Base-by-base conservation (phyloP, 2,329 filamentous ascomycete species). In the Amauroascus niger region DNA sequence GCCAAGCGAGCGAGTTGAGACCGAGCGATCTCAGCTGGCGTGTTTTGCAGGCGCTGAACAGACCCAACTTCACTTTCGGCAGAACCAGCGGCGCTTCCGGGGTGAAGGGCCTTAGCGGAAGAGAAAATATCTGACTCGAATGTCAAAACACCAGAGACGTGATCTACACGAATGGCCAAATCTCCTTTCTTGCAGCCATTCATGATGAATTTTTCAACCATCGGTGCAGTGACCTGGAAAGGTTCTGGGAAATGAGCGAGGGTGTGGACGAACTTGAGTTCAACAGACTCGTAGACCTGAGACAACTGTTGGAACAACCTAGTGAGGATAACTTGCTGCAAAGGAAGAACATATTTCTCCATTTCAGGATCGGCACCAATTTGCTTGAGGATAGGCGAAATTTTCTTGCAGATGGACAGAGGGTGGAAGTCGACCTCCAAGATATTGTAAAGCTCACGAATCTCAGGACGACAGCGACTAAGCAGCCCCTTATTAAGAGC, bases 161-260 rank as follows among this genome's bases (percentile, higher is more conserved):
- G 93, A 68, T 97, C 88, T 73, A 97, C 88, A 58, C 93, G 89
- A 64, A 98, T 94, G 52, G 93, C 87, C 44, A 98, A 80, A 64
- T 98, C 93, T 54, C 93, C 93, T 81, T 98, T 98, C 83, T 98
- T 98, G 81, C 95, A 97, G 59, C 93, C 93, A 72, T 98, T 98
- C 93, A 98, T 98, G 79, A 98, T 97, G 79, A 98, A 98, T 76
- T 97, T 98, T 78, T 98, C 93, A 61, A 98, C 94, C 58, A 88
- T 95, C 61, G 85, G 83, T 52, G 87, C 84, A 59, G 81, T 86
- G 61, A 97, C 89, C 74, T 96, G 86, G 80, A 94, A 97, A 40
- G 93, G 88, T 69, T 95, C 90, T 8, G 93, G 93, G 79, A 98
- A 98, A 67, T 93, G 81, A 58, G 93, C 93, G 52, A 98, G 85